Percentiles rank a stretch among this genome's conserved stretches.
phyloP scores from a whole-genome alignment of 2,329 filamentous ascomycete genomes.

The Ceratocystis eucalypticola region DNA sequence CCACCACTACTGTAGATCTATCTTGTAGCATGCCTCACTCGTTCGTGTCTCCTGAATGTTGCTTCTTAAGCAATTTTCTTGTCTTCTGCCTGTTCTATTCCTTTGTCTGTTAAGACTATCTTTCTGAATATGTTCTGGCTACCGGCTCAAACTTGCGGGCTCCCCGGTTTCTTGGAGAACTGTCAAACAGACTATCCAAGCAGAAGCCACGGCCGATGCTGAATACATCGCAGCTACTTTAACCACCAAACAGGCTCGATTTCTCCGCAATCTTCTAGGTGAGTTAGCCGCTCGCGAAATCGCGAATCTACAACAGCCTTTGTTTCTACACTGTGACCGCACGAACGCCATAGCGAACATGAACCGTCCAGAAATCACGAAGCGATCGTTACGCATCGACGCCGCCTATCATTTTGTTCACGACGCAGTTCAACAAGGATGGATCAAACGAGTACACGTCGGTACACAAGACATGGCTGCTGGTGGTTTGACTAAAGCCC shows the following conservation, averaged over 20 bases:
- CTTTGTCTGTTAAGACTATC: no score
- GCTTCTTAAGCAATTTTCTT: no score
- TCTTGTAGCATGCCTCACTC: no score
- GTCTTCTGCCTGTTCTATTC: no score
- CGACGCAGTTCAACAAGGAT: no score
- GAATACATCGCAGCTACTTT: neutral
- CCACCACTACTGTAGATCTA: no score
- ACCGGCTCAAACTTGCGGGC: neutral
- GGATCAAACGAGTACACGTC: no score
- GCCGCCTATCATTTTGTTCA: no score
- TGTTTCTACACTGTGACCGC: neutral
- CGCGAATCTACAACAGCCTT: neutral
- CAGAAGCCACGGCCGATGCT: neutral
- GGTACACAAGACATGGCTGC: no score
- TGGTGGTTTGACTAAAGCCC: no score
- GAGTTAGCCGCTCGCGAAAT: neutral
- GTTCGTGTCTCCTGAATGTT: no score
- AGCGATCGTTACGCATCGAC: no score
- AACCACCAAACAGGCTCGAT: neutral
- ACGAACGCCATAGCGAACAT: neutral
- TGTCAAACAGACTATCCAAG: neutral
- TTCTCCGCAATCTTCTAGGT: neutral
- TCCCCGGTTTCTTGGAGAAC: neutral
- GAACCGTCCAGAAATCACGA: neutral
- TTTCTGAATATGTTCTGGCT: neutral